A percentile compares a stretch with the other conserved stretches of the same genome.
Evolutionary conservation across 1,139 yeast species (phyloP).

Genomic region (Debaryomyces sp.): DNA sequence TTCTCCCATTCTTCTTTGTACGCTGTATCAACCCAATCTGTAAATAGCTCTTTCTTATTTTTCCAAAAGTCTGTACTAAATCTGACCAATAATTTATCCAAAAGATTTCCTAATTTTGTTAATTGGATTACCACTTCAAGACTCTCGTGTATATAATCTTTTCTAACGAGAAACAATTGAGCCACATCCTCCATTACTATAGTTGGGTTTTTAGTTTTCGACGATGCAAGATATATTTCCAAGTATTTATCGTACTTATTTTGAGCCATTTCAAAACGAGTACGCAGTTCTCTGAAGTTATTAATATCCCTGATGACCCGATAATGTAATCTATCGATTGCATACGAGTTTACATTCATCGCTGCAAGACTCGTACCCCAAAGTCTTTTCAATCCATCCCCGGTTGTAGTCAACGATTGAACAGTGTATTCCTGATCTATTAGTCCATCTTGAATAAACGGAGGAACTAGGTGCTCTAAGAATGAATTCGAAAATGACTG

Average conservation of each 20-base stretch:
- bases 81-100: slow-evolving; percentile 60
- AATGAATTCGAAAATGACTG: slow-evolving; percentile 51
- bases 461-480: slow-evolving; percentile 56
- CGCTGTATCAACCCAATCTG: slow-evolving; percentile 3
- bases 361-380: slow-evolving; percentile 54
- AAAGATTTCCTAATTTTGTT: slow-evolving; percentile 51
- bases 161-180: slow-evolving; percentile 69
- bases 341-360: slow-evolving; percentile 43
- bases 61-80: slow-evolving; percentile 42
- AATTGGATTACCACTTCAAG: slow-evolving; percentile 64
- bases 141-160: slow-evolving; percentile 67
- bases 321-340: slow-evolving; percentile 42
- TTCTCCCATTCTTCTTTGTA: slow-evolving; percentile 16
- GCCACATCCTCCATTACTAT: slow-evolving; percentile 78
- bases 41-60: slow-evolving; percentile 15
- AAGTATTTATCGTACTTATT: slow-evolving; percentile 67
- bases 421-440: slow-evolving; percentile 77
- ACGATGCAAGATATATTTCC: slow-evolving; percentile 56
- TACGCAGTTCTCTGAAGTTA: slow-evolving; percentile 55
- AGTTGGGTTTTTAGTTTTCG: slow-evolving; percentile 63
- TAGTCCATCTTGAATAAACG: slow-evolving; percentile 69
- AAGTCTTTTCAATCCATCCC: slow-evolving; percentile 54
- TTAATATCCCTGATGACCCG: slow-evolving; percentile 50
- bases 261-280: slow-evolving; percentile 65
- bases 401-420: slow-evolving; percentile 59